phyloP scores from a whole-genome alignment of 2,329 filamentous ascomycete genomes.

The Talaromyces pinophilus region DNA sequence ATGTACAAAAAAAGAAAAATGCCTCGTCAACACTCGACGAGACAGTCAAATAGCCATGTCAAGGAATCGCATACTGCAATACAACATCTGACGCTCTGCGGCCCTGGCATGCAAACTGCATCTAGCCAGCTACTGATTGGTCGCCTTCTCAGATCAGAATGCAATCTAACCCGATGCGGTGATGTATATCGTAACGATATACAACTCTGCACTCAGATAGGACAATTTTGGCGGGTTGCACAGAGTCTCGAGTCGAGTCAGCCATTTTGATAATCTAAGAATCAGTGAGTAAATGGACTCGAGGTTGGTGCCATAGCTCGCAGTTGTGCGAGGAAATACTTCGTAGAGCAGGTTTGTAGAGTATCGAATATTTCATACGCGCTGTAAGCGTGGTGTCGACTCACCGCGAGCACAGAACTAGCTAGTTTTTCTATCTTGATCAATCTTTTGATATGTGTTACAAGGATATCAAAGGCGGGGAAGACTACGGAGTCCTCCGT shows the following conservation, averaged over 20 bases:
- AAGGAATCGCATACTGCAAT: slow-evolving; percentile 1
- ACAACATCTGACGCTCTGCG: not conserved
- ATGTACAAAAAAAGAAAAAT: slow-evolving; percentile 1
- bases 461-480: slow-evolving; percentile 14
- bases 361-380: not conserved
- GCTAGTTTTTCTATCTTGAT: not conserved
- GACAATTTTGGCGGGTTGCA: not conserved
- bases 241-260: slow-evolving; percentile 9
- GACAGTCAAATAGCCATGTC: not conserved
- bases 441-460: not conserved
- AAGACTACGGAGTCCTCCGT: not conserved
- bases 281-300: not conserved
- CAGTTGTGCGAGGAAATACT: not conserved
- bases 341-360: not conserved
- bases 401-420: slow-evolving; percentile 9
- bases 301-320: not conserved
- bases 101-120: not conserved
- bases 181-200: not conserved
- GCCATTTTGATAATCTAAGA: not conserved
- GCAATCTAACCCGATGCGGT: not conserved
- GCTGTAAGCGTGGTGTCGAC: slow-evolving; percentile 9
- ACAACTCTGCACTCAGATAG: not conserved
- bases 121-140: slow-evolving; percentile 12
- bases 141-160: not conserved
- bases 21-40: not conserved